Evolutionary conservation across 805 yeast species (phyloP), one percentile per base, ranked within the genome.

Genomic region (Debaryomyces castellii): DNA sequence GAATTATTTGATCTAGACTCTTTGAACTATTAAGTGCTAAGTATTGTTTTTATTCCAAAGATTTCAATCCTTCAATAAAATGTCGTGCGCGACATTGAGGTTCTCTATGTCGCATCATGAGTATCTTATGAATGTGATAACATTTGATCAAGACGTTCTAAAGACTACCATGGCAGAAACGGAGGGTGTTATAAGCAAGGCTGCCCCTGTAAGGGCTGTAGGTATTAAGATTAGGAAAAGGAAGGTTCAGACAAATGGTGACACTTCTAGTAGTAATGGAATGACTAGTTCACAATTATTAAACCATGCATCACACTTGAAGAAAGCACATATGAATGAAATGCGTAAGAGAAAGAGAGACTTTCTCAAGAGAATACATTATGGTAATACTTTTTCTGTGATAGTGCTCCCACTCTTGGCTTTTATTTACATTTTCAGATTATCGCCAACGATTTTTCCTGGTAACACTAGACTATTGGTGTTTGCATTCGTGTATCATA

Each of bases 331-430:
- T 40, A 58, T 68, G 44, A 61, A 68, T 34, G 69, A 61, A 35
- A 66, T 69, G 49, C 58, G 62, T 38, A 66, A 63, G 46, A 58
- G 67, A 5, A 70, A 60, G 45, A 58, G 69, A 30, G 73, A 69
- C 49, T 54, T 71, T 17, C 51, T 71, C 17, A 60, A 52, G 17
- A 55, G 76, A 23, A 66, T 70, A 49, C 68, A 72, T 57, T 71
- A 69, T 50, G 52, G 54, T 18, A 57, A 67, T 30, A 57, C 70
- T 4, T 47, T 62, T 9, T 55, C 73, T 1, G 69, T 63, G 38
- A 63, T 66, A 33, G 56, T 71, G 5, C 55, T 69, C 18, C 77
- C 76, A 12, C 37, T 59, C 2, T 33, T 62, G 4, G 60, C 69
- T 3, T 33, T 70, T 2, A 17, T 56, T 1, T 71, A 66, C 51